Evolutionary conservation across 2,329 filamentous ascomycete species (phyloP).

Genomic region (Exutisphaerella laricina): DNA sequence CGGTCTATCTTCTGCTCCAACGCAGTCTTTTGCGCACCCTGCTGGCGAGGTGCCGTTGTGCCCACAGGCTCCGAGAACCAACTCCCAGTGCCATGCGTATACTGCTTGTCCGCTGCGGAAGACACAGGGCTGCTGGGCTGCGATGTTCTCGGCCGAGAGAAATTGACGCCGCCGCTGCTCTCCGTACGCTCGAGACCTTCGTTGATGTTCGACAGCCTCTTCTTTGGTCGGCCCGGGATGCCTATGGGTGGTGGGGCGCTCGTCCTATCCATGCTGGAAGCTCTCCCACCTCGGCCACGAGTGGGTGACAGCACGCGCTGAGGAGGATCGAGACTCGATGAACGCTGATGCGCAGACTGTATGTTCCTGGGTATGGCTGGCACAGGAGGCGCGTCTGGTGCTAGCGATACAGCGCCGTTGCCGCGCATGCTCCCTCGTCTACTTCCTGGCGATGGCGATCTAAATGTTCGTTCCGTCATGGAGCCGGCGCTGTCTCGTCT

Average conservation of each 20-base stretch:
- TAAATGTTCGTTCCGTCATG: conserved; percentile 85
- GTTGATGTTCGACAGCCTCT: conserved; percentile 38
- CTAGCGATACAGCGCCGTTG: conserved; percentile 23
- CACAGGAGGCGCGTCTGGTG: conserved; percentile 59
- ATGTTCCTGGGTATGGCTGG: conserved; percentile 55
- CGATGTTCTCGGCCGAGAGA: conserved; percentile 50
- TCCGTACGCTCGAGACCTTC: conserved; percentile 39
- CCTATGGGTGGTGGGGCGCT: conserved; percentile 18
- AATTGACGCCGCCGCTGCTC: conserved; percentile 44
- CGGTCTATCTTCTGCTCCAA: conserved; percentile 18
- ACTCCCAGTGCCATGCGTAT: conserved; percentile 34
- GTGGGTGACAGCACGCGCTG: conserved; percentile 44
- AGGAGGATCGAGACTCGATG: conserved; percentile 48
- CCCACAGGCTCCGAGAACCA: conserved; percentile 60
- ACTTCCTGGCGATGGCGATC: conserved; percentile 63
- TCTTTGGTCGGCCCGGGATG: conserved; percentile 16
- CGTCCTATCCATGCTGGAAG: conserved; percentile 28
- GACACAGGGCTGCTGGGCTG: conserved; percentile 29
- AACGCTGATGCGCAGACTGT: conserved; percentile 34
- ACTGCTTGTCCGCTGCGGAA: conserved; percentile 19
- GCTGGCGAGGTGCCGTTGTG: conserved; percentile 24
- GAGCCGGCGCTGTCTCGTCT: conserved; percentile 67
- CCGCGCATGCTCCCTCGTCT: too few species aligned
- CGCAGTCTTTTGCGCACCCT: conserved; percentile 10
- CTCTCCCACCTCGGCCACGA: conserved; percentile 26